phyloP scores from a whole-genome alignment of 164 flowering plant genomes.

The Pachysandra terminalis region DNA sequence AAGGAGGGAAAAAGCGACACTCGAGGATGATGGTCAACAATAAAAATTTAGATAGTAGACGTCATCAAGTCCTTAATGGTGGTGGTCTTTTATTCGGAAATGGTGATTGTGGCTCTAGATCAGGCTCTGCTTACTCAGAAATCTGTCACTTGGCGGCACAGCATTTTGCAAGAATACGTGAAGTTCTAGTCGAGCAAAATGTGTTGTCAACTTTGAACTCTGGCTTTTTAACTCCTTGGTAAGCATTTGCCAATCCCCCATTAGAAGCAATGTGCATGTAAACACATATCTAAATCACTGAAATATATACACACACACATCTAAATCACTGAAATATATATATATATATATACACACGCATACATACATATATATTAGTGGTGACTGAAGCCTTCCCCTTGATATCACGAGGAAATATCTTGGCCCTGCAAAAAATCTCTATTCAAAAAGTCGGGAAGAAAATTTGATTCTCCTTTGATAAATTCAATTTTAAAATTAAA shows the following conservation, averaged over 20 bases:
- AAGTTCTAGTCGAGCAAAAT: conserved; percentile 85
- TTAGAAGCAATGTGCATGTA: too few relatives aligned
- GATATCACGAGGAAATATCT: too few relatives aligned
- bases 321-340: too few relatives aligned
- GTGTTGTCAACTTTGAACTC: conserved; percentile 86
- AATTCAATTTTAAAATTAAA: too few relatives aligned
- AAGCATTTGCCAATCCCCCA: conserved; percentile 16
- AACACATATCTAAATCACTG: too few relatives aligned
- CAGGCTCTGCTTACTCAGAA: conserved; percentile 76
- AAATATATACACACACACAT: too few relatives aligned
- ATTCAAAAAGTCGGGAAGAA: too few relatives aligned
- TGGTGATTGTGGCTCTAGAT: conserved; percentile 44
- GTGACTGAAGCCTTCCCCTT: too few relatives aligned
- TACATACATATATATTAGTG: too few relatives aligned
- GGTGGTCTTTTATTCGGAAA: conserved; percentile 43
- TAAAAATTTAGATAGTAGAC: conserved; percentile 41
- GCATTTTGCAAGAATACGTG: conserved; percentile 91
- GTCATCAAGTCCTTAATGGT: conserved; percentile 41
- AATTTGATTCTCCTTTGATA: too few relatives aligned
- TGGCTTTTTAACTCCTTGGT: conserved; percentile 95
- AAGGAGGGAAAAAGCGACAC: conserved; percentile 69
- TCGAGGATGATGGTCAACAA: conserved; percentile 40
- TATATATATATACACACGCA: too few relatives aligned
- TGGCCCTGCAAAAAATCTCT: too few relatives aligned
- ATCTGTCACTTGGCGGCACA: conserved; percentile 84